These are phyloP conservation scores for Solanum tarapatanum DNA, from an alignment of 257 asterid species.

Conservation along the genomic window DNA sequence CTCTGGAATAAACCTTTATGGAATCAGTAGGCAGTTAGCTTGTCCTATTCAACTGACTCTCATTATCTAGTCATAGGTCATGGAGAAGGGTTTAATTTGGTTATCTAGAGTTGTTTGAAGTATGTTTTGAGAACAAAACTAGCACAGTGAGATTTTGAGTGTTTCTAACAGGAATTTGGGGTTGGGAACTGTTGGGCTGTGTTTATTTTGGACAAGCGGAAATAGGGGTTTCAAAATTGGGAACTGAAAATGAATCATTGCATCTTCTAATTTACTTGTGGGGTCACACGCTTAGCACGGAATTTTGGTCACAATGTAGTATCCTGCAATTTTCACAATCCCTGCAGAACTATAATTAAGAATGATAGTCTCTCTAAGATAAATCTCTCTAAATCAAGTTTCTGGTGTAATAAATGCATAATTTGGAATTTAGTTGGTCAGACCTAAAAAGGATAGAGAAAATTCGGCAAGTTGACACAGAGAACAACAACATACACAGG, in stretches of 20 bases:
- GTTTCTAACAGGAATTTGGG: background rate
- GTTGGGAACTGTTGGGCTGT: background rate
- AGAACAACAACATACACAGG: background rate
- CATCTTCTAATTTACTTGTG: background rate
- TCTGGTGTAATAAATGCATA: background rate
- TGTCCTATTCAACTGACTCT: background rate
- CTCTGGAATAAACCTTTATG: background rate
- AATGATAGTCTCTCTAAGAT: background rate
- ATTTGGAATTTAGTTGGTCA: background rate
- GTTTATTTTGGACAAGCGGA: background rate
- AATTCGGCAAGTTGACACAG: background rate
- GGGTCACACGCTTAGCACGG: background rate
- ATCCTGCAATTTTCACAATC: background rate
- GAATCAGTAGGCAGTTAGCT: background rate
- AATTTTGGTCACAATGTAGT: background rate
- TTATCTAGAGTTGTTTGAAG: background rate
- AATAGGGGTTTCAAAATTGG: background rate
- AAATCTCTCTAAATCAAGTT: background rate
- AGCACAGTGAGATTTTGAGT: background rate
- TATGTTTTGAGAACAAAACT: background rate
- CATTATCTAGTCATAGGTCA: background rate
- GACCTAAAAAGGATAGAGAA: background rate
- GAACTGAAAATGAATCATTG: background rate
- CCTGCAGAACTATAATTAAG: background rate
- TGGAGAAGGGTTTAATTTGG: background rate